These are phyloP conservation scores for Monosporascus sp. DNA, from an alignment of 2,329 filamentous ascomycete genomes.

Conservation along the genomic window DNA sequence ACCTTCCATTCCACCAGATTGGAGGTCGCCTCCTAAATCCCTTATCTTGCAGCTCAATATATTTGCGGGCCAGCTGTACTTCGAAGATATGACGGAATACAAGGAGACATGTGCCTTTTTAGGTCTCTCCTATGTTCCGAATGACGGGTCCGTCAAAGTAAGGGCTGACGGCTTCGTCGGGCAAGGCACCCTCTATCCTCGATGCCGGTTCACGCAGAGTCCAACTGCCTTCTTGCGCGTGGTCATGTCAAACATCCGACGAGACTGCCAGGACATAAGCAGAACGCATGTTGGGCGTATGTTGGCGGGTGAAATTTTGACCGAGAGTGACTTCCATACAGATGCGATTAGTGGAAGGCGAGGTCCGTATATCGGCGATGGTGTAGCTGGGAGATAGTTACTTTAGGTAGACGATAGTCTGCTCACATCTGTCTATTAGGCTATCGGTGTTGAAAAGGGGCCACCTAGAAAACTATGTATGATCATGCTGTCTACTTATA, in stretches of 20 bases:
- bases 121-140: conserved; percentile 36
- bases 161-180: conserved; percentile 28
- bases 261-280: conserved; percentile 4
- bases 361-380: no score
- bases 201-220: conserved; percentile 22
- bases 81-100: conserved; percentile 52
- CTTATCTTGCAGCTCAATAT: conserved; percentile 50
- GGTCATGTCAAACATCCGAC: conserved; percentile 6
- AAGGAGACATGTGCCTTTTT: conserved; percentile 44
- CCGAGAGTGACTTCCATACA: conserved; percentile 2
- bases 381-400: no score
- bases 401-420: no score
- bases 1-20: conserved; percentile 4
- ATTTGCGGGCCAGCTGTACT: conserved; percentile 65
- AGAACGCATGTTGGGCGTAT: conserved; percentile 9
- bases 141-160: conserved; percentile 11
- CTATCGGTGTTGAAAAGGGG: no score
- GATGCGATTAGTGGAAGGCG: not conserved
- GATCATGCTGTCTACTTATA: no score
- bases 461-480: no score
- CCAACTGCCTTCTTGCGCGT: conserved; percentile 4
- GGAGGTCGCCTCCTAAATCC: conserved; percentile 4
- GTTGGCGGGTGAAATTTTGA: conserved; percentile 3
- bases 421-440: no score
- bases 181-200: not conserved